Evolutionary conservation across 1,284 basidiomycete species (phyloP), one percentile per base, ranked within the genome.

Genomic region (Somion occarium): DNA sequence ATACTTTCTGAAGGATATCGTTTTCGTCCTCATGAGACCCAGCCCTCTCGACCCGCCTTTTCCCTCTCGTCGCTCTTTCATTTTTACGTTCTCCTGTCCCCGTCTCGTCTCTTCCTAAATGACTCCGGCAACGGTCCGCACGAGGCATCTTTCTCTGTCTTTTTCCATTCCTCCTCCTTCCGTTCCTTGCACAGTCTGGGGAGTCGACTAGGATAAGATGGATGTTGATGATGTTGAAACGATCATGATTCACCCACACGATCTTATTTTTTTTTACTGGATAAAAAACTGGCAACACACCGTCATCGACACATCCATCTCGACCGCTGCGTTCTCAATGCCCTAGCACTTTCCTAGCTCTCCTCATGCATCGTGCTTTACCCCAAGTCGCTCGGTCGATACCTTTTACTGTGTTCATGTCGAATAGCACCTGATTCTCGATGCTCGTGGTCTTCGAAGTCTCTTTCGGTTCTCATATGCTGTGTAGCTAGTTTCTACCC

Each of bases 1-100:
- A 34, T 47, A 30, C 51, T 42, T 56, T 56, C 44, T 53, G 49
- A 46, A 38, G 12, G 7, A 44, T 30, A 7, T 34, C 15, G 15
- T 7, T 34, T 15, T 34, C 7, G 30, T n/a, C n/a, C n/a, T n/a
- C 7, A 34, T 34, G 30, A 34, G 30, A 15, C 15, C 30, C n/a
- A n/a, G 15, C 15, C 30, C 15, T 34, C 15, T 34, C 30, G 30
- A 34, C 30, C 30, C 7, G 7, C 30, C 30, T 34, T 15, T 7
- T 34, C 30, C 30, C 30, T 15, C 7, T 34, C 30, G 30, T 15
- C 15, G 30, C 15, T 15, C 15, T 34, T 34, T 34, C 30, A 34
- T 34, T 7, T 34, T 34, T 34, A 7, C 7, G 7, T 34, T 34
- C 15, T 34, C 15, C 30, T 34, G 30, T 34, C 15, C 30, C 30